These are phyloP conservation scores for Saccharomyces hybrid DNA, from an alignment of 1,139 yeast genomes.

Conservation along the genomic window DNA sequence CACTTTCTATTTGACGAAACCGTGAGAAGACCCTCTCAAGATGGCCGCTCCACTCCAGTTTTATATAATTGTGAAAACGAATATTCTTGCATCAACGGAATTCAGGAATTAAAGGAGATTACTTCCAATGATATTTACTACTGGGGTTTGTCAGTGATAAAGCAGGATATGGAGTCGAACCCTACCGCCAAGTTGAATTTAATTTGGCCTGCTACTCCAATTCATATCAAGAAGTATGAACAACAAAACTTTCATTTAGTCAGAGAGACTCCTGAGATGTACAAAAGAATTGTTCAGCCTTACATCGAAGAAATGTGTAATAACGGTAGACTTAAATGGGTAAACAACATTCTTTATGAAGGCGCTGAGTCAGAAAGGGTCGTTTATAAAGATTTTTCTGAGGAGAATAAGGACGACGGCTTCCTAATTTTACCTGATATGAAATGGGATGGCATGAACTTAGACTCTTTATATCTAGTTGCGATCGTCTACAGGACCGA, in stretches of 20 bases:
- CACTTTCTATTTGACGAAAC: constrained; percentile 40
- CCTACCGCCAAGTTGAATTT: constrained; percentile 71
- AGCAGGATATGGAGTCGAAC: constrained; percentile 39
- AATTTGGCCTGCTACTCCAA: constrained; percentile 84
- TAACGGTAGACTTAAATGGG: constrained; percentile 74
- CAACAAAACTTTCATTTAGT: constrained; percentile 53
- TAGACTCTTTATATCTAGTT: constrained; percentile 67
- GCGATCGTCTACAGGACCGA: constrained; percentile 68
- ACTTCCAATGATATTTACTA: constrained; percentile 74
- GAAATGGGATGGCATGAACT: constrained; percentile 84
- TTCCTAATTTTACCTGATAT: constrained; percentile 67
- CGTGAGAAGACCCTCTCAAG: constrained; percentile 18
- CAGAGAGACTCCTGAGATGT: constrained; percentile 74
- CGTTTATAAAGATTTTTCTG: constrained; percentile 28
- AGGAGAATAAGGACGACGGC: constrained; percentile 43
- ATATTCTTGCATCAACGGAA: constrained; percentile 27
- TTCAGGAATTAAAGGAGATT: constrained; percentile 39
- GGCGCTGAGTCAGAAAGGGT: constrained; percentile 83
- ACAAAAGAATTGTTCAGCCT: constrained; percentile 55
- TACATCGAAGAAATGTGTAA: constrained; percentile 74
- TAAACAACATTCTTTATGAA: constrained; percentile 68
- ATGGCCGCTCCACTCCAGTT: constrained; percentile 19
- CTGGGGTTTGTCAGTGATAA: constrained; percentile 61
- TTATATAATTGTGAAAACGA: constrained; percentile 27
- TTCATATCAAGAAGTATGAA: constrained; percentile 71